Conservation (phyloP, 345 rosid species). For the Heritiera littoralis region DNA sequence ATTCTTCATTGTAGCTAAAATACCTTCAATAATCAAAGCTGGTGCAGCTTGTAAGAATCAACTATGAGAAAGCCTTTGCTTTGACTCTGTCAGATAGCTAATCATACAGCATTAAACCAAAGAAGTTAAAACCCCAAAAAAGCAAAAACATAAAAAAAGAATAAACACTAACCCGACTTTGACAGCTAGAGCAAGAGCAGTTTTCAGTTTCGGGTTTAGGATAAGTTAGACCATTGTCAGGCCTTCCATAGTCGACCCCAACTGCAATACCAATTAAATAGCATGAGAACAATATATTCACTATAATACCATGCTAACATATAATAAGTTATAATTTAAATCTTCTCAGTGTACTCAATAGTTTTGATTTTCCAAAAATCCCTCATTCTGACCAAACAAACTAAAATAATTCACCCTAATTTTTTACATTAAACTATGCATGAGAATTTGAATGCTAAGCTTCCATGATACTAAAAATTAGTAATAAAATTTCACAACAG, state of each 20-base stretch:
- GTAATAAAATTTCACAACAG: no score
- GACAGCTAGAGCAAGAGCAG: not conserved
- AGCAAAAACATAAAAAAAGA: no score
- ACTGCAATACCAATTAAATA: no score
- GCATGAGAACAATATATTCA: not conserved
- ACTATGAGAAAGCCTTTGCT: not conserved
- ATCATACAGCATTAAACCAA: not conserved
- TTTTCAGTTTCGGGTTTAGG: no score
- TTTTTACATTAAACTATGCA: not conserved
- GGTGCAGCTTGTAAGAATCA: not conserved
- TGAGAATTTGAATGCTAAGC: not conserved
- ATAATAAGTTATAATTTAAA: not conserved
- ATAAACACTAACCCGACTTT: no score
- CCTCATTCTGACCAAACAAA: slow-evolving; percentile 1
- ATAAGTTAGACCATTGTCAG: no score
- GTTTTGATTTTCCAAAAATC: not conserved
- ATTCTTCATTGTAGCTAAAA: slow-evolving; percentile 10
- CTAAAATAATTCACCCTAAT: not conserved
- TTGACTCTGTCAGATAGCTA: not conserved
- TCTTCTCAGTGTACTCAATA: not conserved
- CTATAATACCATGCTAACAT: not conserved
- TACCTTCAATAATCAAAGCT: no score
- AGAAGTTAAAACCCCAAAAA: no score
- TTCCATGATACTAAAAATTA: no score
- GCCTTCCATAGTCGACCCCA: no score